Percentiles rank a stretch among this genome's conserved stretches.
phyloP scores from a whole-genome alignment of 176 grass and related monocot species.

The Musa itinerans region DNA sequence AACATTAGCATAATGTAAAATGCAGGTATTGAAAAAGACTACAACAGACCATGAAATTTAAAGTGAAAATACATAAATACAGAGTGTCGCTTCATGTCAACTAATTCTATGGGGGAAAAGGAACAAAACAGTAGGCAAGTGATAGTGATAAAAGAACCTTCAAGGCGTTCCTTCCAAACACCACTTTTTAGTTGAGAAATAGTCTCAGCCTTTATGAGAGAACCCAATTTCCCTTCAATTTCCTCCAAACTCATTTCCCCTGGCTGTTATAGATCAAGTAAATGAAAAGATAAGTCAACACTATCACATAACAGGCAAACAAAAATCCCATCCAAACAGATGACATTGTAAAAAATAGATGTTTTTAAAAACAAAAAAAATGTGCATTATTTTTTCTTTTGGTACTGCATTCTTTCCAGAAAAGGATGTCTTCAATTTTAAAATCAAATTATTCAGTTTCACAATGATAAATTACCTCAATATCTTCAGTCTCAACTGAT shows the following conservation, averaged over 20 bases:
- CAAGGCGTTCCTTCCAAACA: conserved; percentile 94
- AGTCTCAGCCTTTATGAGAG: conserved; percentile 60
- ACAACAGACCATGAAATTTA: neutral
- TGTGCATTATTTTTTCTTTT: too few relatives aligned
- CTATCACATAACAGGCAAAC: too few relatives aligned
- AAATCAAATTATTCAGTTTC: conserved; percentile 9
- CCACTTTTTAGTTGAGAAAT: conserved; percentile 83
- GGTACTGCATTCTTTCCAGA: too few relatives aligned
- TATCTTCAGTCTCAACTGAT: conserved; percentile 55
- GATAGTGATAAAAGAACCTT: conserved; percentile 47
- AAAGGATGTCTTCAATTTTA: too few relatives aligned
- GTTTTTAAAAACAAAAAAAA: too few relatives aligned
- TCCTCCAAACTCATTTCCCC: conserved; percentile 93
- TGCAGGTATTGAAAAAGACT: neutral
- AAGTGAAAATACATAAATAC: too few relatives aligned
- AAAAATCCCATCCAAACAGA: too few relatives aligned
- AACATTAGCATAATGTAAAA: neutral
- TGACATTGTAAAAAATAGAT: too few relatives aligned
- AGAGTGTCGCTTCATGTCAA: too few relatives aligned
- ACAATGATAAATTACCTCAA: conserved; percentile 59
- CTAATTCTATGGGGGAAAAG: neutral
- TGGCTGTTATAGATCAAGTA: conserved; percentile 53
- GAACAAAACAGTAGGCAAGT: conserved; percentile 8
- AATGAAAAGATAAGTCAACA: conserved; percentile 24
- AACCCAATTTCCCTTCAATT: conserved; percentile 82